phyloP scores from a whole-genome alignment of 257 asterid genomes.

The Rehmannia glutinosa region DNA sequence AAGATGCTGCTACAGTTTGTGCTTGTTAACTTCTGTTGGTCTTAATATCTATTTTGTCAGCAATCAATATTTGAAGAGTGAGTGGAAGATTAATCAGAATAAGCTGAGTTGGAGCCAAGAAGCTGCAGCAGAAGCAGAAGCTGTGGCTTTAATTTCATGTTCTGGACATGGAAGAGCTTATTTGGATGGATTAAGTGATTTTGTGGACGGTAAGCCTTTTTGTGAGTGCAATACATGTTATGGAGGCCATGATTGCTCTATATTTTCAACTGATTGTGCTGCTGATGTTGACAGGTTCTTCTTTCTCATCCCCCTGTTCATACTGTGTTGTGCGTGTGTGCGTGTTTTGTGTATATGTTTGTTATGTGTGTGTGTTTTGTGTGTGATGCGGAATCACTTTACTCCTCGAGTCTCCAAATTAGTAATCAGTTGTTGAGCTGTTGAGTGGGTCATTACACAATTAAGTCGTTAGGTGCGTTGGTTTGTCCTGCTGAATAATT shows the following conservation, averaged over 20 bases:
- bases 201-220: constrained; percentile 29
- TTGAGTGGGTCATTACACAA: too few species aligned
- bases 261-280: constrained; percentile 33
- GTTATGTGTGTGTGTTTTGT: not conserved
- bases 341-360: not conserved
- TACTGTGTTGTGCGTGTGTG: too few species aligned
- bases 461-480: too few species aligned
- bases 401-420: too few species aligned
- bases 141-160: constrained; percentile 40
- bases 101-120: constrained; percentile 48
- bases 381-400: not conserved
- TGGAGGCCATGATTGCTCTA: constrained; percentile 51
- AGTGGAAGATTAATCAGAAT: not conserved
- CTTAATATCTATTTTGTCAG: constrained; percentile 23
- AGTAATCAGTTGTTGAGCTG: too few species aligned
- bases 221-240: constrained; percentile 74
- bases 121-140: constrained; percentile 71
- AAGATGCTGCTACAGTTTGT: constrained; percentile 5
- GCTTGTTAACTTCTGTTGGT: constrained; percentile 23
- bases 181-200: constrained; percentile 39
- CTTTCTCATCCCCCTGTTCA: not conserved
- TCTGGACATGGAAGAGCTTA: constrained; percentile 69
- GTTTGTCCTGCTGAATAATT: too few species aligned
- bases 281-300: constrained; percentile 51
- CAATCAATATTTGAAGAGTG: not conserved